Conservation (phyloP, 1,284 basidiomycete species). For the Rhodotorula sp. region DNA sequence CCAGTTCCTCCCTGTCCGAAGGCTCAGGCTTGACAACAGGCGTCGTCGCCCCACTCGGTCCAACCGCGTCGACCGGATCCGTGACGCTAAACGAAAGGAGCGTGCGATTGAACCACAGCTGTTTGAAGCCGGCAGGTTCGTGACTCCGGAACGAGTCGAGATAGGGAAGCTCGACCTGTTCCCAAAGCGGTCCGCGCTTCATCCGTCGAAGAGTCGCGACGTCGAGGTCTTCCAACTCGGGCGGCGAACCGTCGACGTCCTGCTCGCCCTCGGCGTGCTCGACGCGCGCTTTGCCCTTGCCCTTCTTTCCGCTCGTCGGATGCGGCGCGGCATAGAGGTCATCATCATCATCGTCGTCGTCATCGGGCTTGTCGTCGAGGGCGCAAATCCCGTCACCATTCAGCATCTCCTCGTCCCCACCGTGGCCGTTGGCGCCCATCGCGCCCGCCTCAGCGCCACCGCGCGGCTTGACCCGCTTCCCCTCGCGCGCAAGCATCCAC, state of each 20-base stretch:
- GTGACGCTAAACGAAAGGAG: constrained; percentile 37
- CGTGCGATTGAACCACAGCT: constrained; percentile 29
- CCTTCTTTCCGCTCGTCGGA: background rate
- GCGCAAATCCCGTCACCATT: background rate
- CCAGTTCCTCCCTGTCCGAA: background rate
- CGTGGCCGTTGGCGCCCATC: background rate
- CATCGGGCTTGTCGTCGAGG: background rate
- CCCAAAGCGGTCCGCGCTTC: constrained; percentile 37
- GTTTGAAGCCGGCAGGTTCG: background rate
- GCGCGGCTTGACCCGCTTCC: constrained; percentile 20
- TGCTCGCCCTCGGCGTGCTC: constrained; percentile 9
- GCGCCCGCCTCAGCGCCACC: background rate
- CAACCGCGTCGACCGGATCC: constrained; percentile 17
- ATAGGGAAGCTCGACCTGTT: constrained; percentile 7
- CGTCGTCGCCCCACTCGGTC: constrained; percentile 23
- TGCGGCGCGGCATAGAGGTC: background rate
- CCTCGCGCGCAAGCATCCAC: constrained; percentile 44
- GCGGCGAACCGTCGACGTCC: constrained; percentile 1
- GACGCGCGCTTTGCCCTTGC: background rate
- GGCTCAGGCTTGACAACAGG: constrained; percentile 10
- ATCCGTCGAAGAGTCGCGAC: background rate
- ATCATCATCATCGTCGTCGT: background rate
- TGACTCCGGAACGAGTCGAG: background rate
- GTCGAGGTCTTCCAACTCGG: constrained; percentile 18
- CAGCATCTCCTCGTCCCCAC: background rate